These are phyloP conservation scores for Candida xyloterini DNA, from an alignment of 805 yeast species.

Conservation along the genomic window DNA sequence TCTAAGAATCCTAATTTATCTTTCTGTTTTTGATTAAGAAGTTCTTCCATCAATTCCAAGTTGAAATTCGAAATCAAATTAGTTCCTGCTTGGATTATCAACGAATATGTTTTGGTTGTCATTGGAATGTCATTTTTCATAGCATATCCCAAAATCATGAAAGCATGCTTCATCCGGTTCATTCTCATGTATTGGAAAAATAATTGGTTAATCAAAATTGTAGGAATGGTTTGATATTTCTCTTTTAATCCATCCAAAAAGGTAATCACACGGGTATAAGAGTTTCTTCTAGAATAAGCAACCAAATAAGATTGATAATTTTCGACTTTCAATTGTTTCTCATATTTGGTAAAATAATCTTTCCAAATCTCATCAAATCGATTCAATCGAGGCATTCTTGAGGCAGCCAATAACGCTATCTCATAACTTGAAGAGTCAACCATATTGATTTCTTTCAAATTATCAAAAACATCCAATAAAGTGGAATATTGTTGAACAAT, in stretches of 20 bases:
- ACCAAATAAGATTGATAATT: conserved; percentile 23
- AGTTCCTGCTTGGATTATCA: conserved; percentile 25
- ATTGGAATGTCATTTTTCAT: conserved; percentile 13
- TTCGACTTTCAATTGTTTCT: conserved; percentile 10
- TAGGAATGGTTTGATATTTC: conserved; percentile 18
- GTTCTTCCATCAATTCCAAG: conserved; percentile 22
- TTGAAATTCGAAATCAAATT: conserved; percentile 20
- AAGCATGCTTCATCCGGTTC: conserved; percentile 19
- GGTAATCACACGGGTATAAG: conserved; percentile 14
- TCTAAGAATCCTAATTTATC: conserved; percentile 23
- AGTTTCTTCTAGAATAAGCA: conserved; percentile 19
- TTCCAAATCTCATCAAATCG: conserved; percentile 25
- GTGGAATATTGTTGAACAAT: conserved; percentile 23
- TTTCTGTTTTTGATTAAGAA: conserved; percentile 20
- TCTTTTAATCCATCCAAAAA: conserved; percentile 17
- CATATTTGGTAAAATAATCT: conserved; percentile 9
- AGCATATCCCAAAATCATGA: conserved; percentile 20
- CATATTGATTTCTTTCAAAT: conserved; percentile 2
- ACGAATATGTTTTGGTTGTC: conserved; percentile 28
- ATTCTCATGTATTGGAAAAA: conserved; percentile 23
- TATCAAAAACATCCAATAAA: conserved; percentile 19
- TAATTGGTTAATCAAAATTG: conserved; percentile 25
- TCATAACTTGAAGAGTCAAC: conserved; percentile 16
- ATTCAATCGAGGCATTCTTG: conserved; percentile 12
- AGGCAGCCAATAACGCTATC: conserved; percentile 26